A percentile compares a stretch with the other conserved stretches of the same genome.
Evolutionary conservation across 106 monocot genomes (phyloP).

Genomic region (Dioscorea alata): DNA sequence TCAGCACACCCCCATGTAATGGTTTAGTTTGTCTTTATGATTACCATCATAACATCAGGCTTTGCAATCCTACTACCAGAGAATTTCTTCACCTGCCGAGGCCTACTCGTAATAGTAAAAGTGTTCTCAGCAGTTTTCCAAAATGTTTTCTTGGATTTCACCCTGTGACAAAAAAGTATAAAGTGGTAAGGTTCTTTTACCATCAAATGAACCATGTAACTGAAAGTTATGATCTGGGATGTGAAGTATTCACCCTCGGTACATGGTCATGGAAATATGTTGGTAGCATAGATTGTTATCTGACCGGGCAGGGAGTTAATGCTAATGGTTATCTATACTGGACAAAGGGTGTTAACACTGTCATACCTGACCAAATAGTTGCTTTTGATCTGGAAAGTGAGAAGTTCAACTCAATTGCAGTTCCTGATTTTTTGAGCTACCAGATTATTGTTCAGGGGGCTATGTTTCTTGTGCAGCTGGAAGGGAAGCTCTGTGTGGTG

Average conservation of each 20-base stretch:
- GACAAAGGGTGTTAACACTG: not conserved
- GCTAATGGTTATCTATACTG: constrained; percentile 7
- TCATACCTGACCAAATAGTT: not conserved
- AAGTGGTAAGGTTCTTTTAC: constrained; percentile 9
- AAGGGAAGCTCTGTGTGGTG: constrained; percentile 4
- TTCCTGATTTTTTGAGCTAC: not conserved
- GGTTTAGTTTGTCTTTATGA: constrained; percentile 14
- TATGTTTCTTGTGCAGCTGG: constrained; percentile 7
- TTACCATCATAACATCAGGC: constrained; percentile 2
- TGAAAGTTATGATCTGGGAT: constrained; percentile 2
- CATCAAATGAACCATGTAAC: not conserved
- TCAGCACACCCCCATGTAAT: constrained; percentile 8
- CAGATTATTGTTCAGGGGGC: not conserved
- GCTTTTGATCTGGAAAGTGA: constrained; percentile 12
- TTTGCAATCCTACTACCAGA: constrained; percentile 11
- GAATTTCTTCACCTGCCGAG: constrained; percentile 4
- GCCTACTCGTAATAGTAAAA: not conserved
- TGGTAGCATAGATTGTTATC: constrained; percentile 1
- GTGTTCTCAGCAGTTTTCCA: constrained; percentile 1
- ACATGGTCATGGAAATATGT: constrained; percentile 3
- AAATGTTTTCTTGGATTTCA: constrained; percentile 10
- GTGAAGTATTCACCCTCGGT: constrained; percentile 14
- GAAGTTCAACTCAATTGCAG: not conserved
- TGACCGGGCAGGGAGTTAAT: constrained; percentile 7
- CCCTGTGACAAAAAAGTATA: constrained; percentile 10